Evolutionary conservation across 148 eudicot species (phyloP).

Genomic region (Camellia sinensis): DNA sequence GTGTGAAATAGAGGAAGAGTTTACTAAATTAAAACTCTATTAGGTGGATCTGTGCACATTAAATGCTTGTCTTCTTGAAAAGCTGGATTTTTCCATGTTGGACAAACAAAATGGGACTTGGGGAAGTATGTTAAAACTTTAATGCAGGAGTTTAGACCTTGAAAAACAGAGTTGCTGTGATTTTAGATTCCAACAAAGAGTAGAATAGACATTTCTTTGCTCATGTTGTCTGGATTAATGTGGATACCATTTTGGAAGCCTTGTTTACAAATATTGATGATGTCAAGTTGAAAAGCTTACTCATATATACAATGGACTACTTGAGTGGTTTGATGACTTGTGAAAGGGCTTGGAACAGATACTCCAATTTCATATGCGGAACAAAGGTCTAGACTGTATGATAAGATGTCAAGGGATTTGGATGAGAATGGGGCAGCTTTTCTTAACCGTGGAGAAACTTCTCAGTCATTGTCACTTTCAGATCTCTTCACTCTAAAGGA

Average conservation of each 20-base stretch:
- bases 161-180: neutral
- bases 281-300: neutral
- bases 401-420: conserved; percentile 76
- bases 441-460: conserved; percentile 82
- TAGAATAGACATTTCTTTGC: neutral
- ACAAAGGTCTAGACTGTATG: conserved; percentile 61
- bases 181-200: neutral
- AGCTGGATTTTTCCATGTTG: neutral
- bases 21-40: neutral
- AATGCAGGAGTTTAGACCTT: neutral
- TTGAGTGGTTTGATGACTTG: conserved; percentile 12
- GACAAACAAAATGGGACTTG: too few relatives aligned
- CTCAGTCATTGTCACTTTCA: conserved; percentile 83
- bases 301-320: neutral
- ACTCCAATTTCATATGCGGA: conserved; percentile 43
- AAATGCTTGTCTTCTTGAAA: neutral
- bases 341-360: conserved; percentile 26
- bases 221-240: neutral
- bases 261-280: neutral
- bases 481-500: conserved; percentile 66
- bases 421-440: conserved; percentile 77
- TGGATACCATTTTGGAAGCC: neutral
- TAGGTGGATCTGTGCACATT: neutral
- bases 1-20: neutral
- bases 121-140: neutral